These are phyloP conservation scores for Citrus maxima DNA, from an alignment of 345 rosid species.

Conservation along the genomic window DNA sequence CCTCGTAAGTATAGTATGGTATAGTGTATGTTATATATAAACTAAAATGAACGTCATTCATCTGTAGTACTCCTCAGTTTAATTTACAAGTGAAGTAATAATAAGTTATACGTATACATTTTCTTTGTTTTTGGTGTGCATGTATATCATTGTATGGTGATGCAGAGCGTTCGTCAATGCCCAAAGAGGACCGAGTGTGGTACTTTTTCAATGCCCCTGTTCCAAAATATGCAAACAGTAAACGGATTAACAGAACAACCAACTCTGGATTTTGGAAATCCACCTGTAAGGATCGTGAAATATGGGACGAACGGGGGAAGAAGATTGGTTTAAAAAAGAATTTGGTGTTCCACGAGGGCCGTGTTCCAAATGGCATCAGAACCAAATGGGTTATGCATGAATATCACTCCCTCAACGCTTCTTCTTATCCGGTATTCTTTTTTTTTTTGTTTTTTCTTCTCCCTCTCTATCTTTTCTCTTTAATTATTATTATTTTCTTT, in stretches of 20 bases:
- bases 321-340: background rate
- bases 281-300: background rate
- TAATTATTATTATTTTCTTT: background rate
- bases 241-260: background rate
- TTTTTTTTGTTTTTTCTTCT: too few species aligned
- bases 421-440: slow-evolving; percentile 1
- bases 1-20: slow-evolving; percentile 26
- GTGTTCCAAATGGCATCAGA: background rate
- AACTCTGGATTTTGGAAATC: background rate
- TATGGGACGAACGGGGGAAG: background rate
- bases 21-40: too few species aligned
- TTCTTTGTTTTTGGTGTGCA: too few species aligned
- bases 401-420: background rate
- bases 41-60: too few species aligned
- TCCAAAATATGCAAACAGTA: background rate
- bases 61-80: too few species aligned
- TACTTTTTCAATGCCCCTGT: slow-evolving; percentile 11
- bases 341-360: slow-evolving; percentile 6
- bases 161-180: background rate
- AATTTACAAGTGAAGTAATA: too few species aligned
- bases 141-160: background rate
- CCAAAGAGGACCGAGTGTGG: slow-evolving; percentile 1
- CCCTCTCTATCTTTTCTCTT: too few species aligned
- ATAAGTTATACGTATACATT: too few species aligned
- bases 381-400: slow-evolving; percentile 29